A percentile compares a stretch with the other conserved stretches of the same genome.
Evolutionary conservation across 441 rosid species (phyloP).

Genomic region (Breynia disticha): DNA sequence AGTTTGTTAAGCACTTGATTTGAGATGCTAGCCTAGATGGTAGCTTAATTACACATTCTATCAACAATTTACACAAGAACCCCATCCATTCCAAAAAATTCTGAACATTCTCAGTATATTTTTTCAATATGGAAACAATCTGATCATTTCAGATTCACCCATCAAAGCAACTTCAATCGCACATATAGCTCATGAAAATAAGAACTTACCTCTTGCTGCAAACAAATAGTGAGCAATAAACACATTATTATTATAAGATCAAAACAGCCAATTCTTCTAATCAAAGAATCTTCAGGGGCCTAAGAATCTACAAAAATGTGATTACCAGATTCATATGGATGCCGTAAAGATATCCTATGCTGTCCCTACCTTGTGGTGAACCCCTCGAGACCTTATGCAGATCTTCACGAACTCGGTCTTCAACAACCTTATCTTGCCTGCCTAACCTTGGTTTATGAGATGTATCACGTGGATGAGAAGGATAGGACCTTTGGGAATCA

Average conservation of each 20-base stretch:
- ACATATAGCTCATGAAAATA: conserved; percentile 57
- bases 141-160: conserved; percentile 39
- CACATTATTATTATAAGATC: conserved; percentile 21
- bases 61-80: conserved; percentile 37
- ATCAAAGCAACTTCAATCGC: conserved; percentile 44
- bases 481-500: conserved; percentile 55
- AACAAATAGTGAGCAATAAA: conserved; percentile 36
- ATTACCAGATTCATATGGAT: conserved; percentile 49
- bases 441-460: conserved; percentile 54
- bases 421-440: conserved; percentile 61
- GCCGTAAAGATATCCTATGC: conserved; percentile 60
- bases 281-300: conserved; percentile 17
- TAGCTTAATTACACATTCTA: conserved; percentile 40
- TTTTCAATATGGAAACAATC: conserved; percentile 33
- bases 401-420: conserved; percentile 62
- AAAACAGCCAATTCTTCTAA: conserved; percentile 10
- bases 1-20: conserved; percentile 65
- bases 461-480: conserved; percentile 40
- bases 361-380: conserved; percentile 98
- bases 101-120: conserved; percentile 38
- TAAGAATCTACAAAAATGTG: conserved; percentile 31
- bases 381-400: conserved; percentile 53
- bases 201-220: conserved; percentile 98
- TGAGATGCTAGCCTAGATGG: conserved; percentile 43
- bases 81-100: conserved; percentile 35